A percentile compares a stretch with the other conserved stretches of the same genome.
Conservation (phyloP, 805 yeast genomes). For the Kazachstania psychrophila region DNA sequence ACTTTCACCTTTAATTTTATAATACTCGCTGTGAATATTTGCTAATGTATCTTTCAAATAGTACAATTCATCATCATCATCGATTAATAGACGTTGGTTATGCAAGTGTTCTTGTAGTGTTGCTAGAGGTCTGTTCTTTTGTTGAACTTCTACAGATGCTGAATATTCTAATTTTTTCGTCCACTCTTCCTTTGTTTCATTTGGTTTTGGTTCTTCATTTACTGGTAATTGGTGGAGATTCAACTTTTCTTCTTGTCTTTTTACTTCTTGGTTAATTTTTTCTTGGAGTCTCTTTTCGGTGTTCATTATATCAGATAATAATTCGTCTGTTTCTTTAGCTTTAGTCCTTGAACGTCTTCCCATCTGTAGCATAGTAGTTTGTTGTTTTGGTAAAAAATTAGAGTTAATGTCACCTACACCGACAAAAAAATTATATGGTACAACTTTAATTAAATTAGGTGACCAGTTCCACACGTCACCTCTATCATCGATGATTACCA, state of each 20-base stretch:
- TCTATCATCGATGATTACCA: constrained; percentile 90
- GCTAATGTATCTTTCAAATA: constrained; percentile 53
- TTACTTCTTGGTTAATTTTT: constrained; percentile 27
- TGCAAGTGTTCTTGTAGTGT: constrained; percentile 69
- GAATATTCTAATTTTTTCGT: constrained; percentile 54
- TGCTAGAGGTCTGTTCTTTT: constrained; percentile 75
- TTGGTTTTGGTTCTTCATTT: constrained; percentile 17
- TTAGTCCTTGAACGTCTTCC: constrained; percentile 26
- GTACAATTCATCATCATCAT: constrained; percentile 71
- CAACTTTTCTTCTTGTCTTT: constrained; percentile 30
- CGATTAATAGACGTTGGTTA: constrained; percentile 43
- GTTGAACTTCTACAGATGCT: constrained; percentile 68
- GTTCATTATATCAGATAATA: constrained; percentile 28
- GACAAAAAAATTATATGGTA: constrained; percentile 91
- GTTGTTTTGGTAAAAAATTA: constrained; percentile 78
- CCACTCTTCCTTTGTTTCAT: constrained; percentile 39
- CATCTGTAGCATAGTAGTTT: constrained; percentile 45
- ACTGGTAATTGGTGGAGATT: constrained; percentile 26
- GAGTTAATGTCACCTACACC: constrained; percentile 97
- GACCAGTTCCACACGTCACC: constrained; percentile 99
- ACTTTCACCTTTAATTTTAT: constrained; percentile 35
- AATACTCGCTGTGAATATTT: constrained; percentile 61
- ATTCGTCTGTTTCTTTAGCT: constrained; percentile 27
- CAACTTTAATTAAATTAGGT: constrained; percentile 78
- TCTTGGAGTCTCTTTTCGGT: constrained; percentile 25